Percentiles rank a stretch among this genome's conserved stretches.
phyloP scores from a whole-genome alignment of 352 stramenopile genomes.

The Saprolegnia diclina region DNA sequence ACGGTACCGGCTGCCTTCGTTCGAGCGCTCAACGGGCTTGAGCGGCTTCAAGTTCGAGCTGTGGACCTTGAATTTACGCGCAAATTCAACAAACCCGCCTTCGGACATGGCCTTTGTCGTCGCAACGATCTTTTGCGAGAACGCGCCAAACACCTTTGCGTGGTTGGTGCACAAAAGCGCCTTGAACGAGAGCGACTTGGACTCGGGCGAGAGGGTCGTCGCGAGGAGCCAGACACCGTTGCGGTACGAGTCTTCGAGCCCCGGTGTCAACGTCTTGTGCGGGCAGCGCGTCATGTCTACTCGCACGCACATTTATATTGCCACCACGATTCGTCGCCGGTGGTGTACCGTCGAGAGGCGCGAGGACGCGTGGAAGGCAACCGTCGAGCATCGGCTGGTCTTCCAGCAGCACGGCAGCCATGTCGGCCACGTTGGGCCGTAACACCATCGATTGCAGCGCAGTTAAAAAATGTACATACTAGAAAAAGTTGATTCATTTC shows the following conservation, averaged over 20 bases:
- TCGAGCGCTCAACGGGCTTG: not conserved
- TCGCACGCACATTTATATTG: too few relatives aligned
- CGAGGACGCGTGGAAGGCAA: not conserved
- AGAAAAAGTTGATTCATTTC: not conserved
- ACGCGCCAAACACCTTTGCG: not conserved
- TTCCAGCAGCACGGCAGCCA: not conserved
- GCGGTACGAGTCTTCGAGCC: not conserved
- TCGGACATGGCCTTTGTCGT: conserved; percentile 1
- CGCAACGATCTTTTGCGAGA: conserved; percentile 18
- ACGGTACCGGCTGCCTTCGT: not conserved
- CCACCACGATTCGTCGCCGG: not conserved
- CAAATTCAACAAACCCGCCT: not conserved
- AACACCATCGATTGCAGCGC: not conserved
- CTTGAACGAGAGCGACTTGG: conserved; percentile 10
- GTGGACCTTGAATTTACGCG: not conserved
- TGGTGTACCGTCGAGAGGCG: not conserved
- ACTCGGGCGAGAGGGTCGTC: not conserved
- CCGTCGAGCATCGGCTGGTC: not conserved
- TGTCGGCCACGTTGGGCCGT: not conserved
- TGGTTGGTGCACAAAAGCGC: conserved; percentile 9
- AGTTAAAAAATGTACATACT: conserved; percentile 5
- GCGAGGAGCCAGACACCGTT: conserved; percentile 17
- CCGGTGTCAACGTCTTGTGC: not conserved
- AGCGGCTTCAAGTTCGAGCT: not conserved
- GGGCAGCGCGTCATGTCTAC: not conserved